A percentile compares a stretch with the other conserved stretches of the same genome.
Conservation (phyloP, 768 basidiomycete genomes). For the Boletus tylopilopsis region DNA sequence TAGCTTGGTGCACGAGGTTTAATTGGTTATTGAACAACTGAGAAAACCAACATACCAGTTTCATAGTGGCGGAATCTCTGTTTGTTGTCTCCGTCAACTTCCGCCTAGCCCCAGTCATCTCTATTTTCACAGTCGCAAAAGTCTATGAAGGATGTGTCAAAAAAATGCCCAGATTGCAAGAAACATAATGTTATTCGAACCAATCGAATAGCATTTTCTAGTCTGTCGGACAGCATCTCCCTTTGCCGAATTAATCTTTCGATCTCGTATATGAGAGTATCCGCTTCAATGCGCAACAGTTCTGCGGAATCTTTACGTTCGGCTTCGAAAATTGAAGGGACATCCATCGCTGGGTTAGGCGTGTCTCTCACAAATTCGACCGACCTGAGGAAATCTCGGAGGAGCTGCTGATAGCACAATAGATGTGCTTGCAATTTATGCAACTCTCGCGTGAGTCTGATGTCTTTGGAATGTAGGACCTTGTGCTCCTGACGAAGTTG, state of each 20-base stretch:
- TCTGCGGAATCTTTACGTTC: conserved; percentile 28
- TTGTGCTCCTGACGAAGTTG: conserved; percentile 38
- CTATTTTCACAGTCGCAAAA: conserved; percentile 51
- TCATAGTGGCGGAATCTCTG: conserved; percentile 8
- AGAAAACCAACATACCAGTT: conserved; percentile 16
- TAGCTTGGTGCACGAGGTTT: conserved; percentile 34
- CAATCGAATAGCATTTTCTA: conserved; percentile 24
- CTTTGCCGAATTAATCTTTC: conserved; percentile 36
- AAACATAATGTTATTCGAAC: conserved; percentile 10
- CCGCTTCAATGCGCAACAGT: conserved; percentile 37
- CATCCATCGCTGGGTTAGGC: conserved; percentile 47
- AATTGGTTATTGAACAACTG: not conserved
- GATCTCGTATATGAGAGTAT: conserved; percentile 47
- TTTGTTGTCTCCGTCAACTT: not conserved
- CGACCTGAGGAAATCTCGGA: conserved; percentile 51
- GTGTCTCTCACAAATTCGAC: conserved; percentile 47
- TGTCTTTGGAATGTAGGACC: conserved; percentile 39
- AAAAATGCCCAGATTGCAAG: not conserved
- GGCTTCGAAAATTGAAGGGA: conserved; percentile 7
- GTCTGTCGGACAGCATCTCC: conserved; percentile 19
- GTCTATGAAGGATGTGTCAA: conserved; percentile 34
- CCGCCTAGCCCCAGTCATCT: conserved; percentile 34
- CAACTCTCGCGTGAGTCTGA: conserved; percentile 49
- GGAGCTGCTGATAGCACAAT: conserved; percentile 49
- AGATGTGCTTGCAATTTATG: conserved; percentile 54